Evolutionary conservation across 768 basidiomycete species (phyloP), one percentile per base, ranked within the genome.

Genomic region (Naganishia randhawae): DNA sequence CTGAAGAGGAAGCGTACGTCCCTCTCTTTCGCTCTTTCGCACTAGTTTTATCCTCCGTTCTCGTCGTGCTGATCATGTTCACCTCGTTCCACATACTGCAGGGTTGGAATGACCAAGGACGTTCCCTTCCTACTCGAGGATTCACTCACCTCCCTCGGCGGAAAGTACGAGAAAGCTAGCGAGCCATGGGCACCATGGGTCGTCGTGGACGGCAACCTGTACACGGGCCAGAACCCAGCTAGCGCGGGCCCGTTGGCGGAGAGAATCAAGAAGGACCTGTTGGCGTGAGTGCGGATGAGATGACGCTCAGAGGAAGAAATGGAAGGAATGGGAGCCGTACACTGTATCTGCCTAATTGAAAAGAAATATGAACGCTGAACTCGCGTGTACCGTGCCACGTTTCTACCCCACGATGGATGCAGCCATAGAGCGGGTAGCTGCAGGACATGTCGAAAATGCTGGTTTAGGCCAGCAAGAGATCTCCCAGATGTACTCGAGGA

Each of bases 221-320:
- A 82, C 72, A 88, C 88, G 25, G 89, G 89, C 9, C 89, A 89
- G 77, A 91, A 91, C 79, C 89, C 88, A 3, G 86, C 84, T 19
- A 87, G 85, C 9, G 87, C 89, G 39, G 81, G 77, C 50, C 81
- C 82, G 0, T 69, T 89, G 48, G 89, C 82, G 8, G 79, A 88
- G 72, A 85, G 82, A 27, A 80, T 89, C 71, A 82, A 86, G 71
- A 81, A 85, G 72, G 83, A 83, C 10, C 79, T 88, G 42, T 61
- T 42, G 39, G 33, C 33, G 29, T 61, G 39, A 61, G 70, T 68
- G 31, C 11, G n/a, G 41, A 19, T 6, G 10, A 10, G 45, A 6
- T 32, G 14, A 16, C 9, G 14, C 3, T 3, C 27, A 29, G 19
- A 4, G 31, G 11, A 7, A 29, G n/a, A 51, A n/a, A 51, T 8